Conservation (phyloP, 495 filamentous ascomycete genomes). For the Tuber microsphaerosporum region DNA sequence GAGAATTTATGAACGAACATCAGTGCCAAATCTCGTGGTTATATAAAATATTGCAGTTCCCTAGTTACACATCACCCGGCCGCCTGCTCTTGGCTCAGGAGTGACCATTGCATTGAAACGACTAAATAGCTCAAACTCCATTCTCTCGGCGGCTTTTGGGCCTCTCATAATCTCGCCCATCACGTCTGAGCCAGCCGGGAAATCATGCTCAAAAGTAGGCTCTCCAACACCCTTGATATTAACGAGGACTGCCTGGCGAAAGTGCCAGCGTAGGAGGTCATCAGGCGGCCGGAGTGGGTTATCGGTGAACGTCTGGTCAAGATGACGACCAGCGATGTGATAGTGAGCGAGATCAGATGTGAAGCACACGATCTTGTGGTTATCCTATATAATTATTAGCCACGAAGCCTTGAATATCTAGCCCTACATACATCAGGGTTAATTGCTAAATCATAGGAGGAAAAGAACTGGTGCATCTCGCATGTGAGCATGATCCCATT, state of each 20-base stretch:
- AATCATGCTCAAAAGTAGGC: constrained; percentile 38
- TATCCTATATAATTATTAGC: constrained; percentile 12
- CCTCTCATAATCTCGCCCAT: constrained; percentile 42
- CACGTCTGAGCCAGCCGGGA: constrained; percentile 44
- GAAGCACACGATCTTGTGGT: constrained; percentile 44
- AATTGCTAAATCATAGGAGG: no score
- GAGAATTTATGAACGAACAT: no score
- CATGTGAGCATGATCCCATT: no score
- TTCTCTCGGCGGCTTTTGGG: constrained; percentile 39
- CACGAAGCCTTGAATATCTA: background rate
- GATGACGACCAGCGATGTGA: constrained; percentile 41
- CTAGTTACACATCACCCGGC: background rate
- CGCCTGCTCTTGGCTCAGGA: background rate
- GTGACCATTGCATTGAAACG: background rate
- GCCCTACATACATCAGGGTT: no score
- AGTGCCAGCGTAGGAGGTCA: constrained; percentile 20
- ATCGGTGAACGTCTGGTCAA: constrained; percentile 43
- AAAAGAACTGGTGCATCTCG: no score
- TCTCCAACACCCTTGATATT: constrained; percentile 20
- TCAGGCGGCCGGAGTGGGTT: constrained; percentile 43
- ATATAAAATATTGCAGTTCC: no score
- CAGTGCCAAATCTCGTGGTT: no score
- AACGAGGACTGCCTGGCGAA: constrained; percentile 20
- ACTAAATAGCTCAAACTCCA: constrained; percentile 40
- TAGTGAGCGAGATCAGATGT: constrained; percentile 17